Evolutionary conservation across 1,139 yeast species (phyloP), one percentile per base, ranked within the genome.

Genomic region (Kodamaea fungicola): DNA sequence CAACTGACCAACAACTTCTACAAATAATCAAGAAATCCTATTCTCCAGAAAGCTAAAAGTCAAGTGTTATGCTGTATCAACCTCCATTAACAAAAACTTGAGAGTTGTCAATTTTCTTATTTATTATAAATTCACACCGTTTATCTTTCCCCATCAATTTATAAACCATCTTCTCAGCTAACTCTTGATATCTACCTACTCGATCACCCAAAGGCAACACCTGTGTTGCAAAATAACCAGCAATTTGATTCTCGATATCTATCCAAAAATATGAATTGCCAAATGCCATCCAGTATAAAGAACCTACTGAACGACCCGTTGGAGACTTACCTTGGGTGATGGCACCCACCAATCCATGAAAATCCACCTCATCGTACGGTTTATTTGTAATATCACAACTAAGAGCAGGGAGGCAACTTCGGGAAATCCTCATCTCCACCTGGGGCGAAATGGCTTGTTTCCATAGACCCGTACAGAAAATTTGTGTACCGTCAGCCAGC

Each of bases 181-280:
- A 16, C 3, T 16, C 19, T 4, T 16, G 19, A 16, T 16, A 16
- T 16, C 19, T 16, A 16, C 19, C 19, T 16, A 16, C 19, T 16
- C 19, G 26, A n/a, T 23, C 26, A 3, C 26, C 26, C 7, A 27
- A 27, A 10, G 75, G 76, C 33, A 66, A 52, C 6, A 68, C 42
- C 42, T 67, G 74, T 8, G 63, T 47, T 12, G 59, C 74, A 59
- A 67, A 67, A 35, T 68, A 56, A 0, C 76, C 77, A 2, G 65
- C 76, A 25, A 71, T 47, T 10, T 59, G 57, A 39, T 67, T 68
- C 21, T 65, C 54, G 28, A 60, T 47, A 43, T 73, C 78, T 16
- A 71, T 54, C 76, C 77, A 73, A 50, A 58, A 73, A 47, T 49
- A 67, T 28, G 70, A 54, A 44, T 71, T 73, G 22, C 71, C 73